A percentile compares a stretch with the other conserved stretches of the same genome.
Evolutionary conservation across 805 yeast species (phyloP).

Genomic region (Cyberlindnera misumaiensis): DNA sequence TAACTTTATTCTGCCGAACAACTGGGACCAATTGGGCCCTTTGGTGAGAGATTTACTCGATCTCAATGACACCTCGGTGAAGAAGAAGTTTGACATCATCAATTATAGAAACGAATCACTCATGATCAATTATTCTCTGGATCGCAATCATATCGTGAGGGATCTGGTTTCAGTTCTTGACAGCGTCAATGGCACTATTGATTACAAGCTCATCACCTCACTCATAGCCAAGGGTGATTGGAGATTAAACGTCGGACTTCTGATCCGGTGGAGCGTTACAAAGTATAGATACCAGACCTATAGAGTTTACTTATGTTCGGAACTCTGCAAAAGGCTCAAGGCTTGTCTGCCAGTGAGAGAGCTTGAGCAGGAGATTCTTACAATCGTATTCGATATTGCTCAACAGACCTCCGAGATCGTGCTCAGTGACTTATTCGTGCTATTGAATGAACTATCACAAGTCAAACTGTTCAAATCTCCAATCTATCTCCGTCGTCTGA

Average conservation of each 20-base stretch:
- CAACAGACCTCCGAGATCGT: constrained; percentile 25
- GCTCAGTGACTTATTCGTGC: constrained; percentile 34
- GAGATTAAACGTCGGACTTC: constrained; percentile 30
- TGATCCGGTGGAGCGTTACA: constrained; percentile 36
- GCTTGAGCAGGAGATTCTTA: constrained; percentile 30
- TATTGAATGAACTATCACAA: constrained; percentile 35
- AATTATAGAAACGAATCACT: constrained; percentile 67
- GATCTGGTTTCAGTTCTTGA: constrained; percentile 33
- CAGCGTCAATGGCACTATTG: constrained; percentile 25
- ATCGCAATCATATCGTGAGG: constrained; percentile 5
- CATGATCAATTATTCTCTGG: constrained; percentile 39
- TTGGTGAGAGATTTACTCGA: constrained; percentile 38
- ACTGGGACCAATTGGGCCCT: constrained; percentile 50
- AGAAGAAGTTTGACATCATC: constrained; percentile 50
- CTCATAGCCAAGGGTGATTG: constrained; percentile 22
- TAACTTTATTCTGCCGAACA: constrained; percentile 55
- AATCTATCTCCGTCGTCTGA: constrained; percentile 69
- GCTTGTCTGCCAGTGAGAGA: constrained; percentile 21
- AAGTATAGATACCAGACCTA: constrained; percentile 14
- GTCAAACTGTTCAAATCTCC: constrained; percentile 39
- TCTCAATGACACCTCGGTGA: constrained; percentile 24
- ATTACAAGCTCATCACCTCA: constrained; percentile 28
- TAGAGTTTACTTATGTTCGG: constrained; percentile 12
- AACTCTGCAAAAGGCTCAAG: constrained; percentile 12
- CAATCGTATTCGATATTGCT: constrained; percentile 28